Base-by-base conservation (phyloP, 2,329 filamentous ascomycete species). In the Ciborinia camelliae region DNA sequence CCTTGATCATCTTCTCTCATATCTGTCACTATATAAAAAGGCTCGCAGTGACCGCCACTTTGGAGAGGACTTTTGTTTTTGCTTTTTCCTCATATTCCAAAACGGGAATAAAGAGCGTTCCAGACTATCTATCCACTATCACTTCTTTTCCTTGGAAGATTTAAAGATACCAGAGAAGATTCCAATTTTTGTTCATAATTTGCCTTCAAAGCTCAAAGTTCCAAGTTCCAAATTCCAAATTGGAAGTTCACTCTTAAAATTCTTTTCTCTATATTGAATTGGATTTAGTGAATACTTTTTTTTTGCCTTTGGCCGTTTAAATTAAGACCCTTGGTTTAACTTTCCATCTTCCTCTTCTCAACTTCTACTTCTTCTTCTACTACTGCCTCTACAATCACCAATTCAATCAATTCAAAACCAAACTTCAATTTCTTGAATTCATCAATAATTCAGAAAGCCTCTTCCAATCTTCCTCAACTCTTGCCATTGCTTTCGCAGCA, bases 21-120 rank as follows among this genome's bases (percentile, higher is more conserved):
- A 60, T 20, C 39, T 39, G 10, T 50, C 57, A 51, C 23, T 60
- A 51, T 60, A 60, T 60, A 51, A 51, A 28, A 51, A 15, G 45
- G 12, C 14, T 39, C 15, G 14, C 35, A 4, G 57, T 60, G 45
- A 60, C 57, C 57, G 45, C 57, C 18, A 51, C 1, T 51, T 51
- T 60, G 57, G 57, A 60, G 41, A 51, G 45, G 43, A 51, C 23
- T 39, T 50, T 39, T 60, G 32, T 50, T 32, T 30, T 20, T 4
- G 14, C 20, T 50, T 15, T 35, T 59, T 59, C 14, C 14, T 26
- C n/a, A 35, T 26, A 35, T 59, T 43, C 26, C 26, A 30, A 20
- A n/a, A 41, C 10, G 30, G 53, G 18, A 14, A 32, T 23, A 18
- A 32, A 15, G 30, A 58, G n/a, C 28, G 32, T 35, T 47, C 28